These are phyloP conservation scores for Citrus reticulata DNA, from an alignment of 345 rosid genomes.

Conservation along the genomic window DNA sequence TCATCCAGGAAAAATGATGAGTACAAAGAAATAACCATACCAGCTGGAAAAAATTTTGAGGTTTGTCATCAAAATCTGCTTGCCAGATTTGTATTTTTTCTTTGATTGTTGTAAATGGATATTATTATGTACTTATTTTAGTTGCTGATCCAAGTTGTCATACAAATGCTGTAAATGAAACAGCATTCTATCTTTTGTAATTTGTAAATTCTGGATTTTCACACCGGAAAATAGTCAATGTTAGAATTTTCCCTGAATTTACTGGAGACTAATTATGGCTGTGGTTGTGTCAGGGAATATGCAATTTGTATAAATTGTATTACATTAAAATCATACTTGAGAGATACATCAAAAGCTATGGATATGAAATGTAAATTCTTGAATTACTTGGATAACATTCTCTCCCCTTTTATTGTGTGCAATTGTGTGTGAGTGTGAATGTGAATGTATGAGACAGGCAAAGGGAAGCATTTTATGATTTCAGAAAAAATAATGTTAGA, in stretches of 20 bases:
- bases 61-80: constrained; percentile 33
- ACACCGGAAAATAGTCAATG: neutral
- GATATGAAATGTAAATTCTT: neutral
- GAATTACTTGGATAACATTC: neutral
- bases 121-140: neutral
- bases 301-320: neutral
- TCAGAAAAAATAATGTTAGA: neutral
- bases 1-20: constrained; percentile 70
- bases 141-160: neutral
- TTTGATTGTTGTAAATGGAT: neutral
- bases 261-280: neutral
- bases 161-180: neutral
- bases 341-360: neutral
- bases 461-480: neutral
- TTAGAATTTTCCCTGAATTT: neutral
- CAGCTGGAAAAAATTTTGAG: constrained; percentile 82
- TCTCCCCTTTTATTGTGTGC: neutral
- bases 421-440: too few species aligned
- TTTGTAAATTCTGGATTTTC: neutral
- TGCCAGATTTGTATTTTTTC: neutral
- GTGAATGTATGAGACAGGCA: neutral
- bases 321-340: neutral
- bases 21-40: constrained; percentile 72
- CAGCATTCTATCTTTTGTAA: neutral
- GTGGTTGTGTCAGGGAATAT: neutral